Base-by-base conservation (phyloP, 495 filamentous ascomycete genomes). In the Extremus antarcticus region DNA sequence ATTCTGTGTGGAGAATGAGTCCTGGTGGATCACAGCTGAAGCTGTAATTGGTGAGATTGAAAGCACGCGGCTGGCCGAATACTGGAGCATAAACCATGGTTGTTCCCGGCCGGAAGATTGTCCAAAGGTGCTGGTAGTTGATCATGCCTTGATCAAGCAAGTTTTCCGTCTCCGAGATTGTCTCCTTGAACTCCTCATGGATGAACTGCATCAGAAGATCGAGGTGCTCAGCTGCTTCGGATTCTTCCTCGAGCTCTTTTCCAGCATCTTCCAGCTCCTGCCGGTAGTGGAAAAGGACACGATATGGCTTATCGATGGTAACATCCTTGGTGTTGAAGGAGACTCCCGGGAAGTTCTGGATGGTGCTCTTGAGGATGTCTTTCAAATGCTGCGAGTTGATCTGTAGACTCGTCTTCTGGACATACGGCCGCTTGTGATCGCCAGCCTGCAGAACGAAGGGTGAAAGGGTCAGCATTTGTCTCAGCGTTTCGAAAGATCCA, bases 341-440 rank as follows among this genome's bases (percentile, higher is more conserved):
- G 17, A 59, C 23, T n/a, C 60, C 60, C 0, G 57, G 52, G 46
- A 48, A 63, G 21, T 60, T 19, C 22, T 39, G 17, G 23, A 63
- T 60, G 2, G 32, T 49, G 7, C 48, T 35, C 45, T 56, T 45
- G 40, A 63, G 39, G 15, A 59, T 45, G 25, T 57, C 53, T 41
- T 55, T 63, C 19, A 63, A 51, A 49, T 63, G 57, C 20, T 54
- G 47, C 7, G 60, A 63, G 40, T 60, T 56, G 43, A 63, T 43
- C 35, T 63, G 56, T 23, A 63, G 25, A 25, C 25, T 25, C 19
- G 53, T 40, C 29, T 25, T 39, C 50, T 49, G 41, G 1, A 58
- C 56, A 16, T 43, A 41, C 20, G 46, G 46, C 3, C 21, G 46
- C 46, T 40, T 54, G 38, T 53, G 46, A 22, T 53, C 39, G 17